Evolutionary conservation across 164 flowering plant genomes (phyloP).

Genomic region (Aristolochia contorta): DNA sequence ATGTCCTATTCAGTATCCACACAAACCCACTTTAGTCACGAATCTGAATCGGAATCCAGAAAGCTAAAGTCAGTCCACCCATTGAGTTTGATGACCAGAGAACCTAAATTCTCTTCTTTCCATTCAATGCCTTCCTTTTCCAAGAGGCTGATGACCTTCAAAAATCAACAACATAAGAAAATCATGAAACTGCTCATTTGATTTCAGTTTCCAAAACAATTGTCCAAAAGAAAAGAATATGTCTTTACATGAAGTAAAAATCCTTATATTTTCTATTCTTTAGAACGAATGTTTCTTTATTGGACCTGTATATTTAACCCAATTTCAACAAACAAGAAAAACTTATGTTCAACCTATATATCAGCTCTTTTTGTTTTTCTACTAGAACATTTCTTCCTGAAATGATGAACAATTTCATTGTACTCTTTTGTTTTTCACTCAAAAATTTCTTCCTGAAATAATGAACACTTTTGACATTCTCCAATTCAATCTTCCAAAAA

Average conservation of each 20-base stretch:
- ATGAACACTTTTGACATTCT: too few relatives aligned
- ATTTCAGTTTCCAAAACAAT: too few relatives aligned
- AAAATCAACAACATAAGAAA: conserved; percentile 6
- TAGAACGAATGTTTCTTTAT: not conserved
- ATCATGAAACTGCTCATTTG: not conserved
- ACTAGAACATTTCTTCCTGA: too few relatives aligned
- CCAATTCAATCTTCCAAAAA: too few relatives aligned
- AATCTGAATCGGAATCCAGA: conserved; percentile 28
- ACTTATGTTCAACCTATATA: too few relatives aligned
- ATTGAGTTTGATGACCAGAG: conserved; percentile 46
- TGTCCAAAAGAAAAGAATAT: too few relatives aligned
- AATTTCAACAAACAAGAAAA: too few relatives aligned
- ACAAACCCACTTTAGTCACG: conserved; percentile 32
- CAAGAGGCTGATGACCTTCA: conserved; percentile 50
- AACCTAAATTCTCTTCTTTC: conserved; percentile 76
- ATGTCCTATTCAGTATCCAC: conserved; percentile 7
- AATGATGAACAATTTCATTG: too few relatives aligned
- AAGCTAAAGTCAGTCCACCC: conserved; percentile 56
- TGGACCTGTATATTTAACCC: too few relatives aligned
- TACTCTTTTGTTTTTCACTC: too few relatives aligned
- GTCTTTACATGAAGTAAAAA: not conserved
- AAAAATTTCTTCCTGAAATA: too few relatives aligned
- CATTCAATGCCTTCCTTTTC: conserved; percentile 55
- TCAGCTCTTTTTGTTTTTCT: too few relatives aligned
- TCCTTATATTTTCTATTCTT: not conserved